These are phyloP conservation scores for Curvularia hawaiiensis DNA, from an alignment of 2,329 filamentous ascomycete species.

Conservation along the genomic window DNA sequence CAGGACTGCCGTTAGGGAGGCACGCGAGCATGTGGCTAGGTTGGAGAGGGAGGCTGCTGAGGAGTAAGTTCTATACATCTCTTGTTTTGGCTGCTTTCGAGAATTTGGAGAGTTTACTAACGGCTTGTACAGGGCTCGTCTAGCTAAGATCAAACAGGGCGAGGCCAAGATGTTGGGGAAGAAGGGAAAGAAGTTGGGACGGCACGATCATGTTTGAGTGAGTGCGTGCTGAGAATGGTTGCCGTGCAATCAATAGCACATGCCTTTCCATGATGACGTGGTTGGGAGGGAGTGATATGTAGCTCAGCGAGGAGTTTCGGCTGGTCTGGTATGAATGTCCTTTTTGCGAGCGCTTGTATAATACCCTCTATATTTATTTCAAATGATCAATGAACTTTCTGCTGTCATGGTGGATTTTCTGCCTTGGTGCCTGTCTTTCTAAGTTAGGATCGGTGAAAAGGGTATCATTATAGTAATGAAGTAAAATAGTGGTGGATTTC, in stretches of 20 bases:
- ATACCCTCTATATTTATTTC: not conserved
- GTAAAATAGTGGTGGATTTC: too few relatives aligned
- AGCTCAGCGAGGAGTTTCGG: not conserved
- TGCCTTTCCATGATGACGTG: not conserved
- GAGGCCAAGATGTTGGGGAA: conserved; percentile 70
- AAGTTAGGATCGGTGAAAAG: too few relatives aligned
- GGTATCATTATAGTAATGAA: too few relatives aligned
- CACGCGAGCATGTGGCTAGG: conserved; percentile 65
- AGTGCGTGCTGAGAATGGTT: not conserved
- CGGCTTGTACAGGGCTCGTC: conserved; percentile 47
- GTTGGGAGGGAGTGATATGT: not conserved
- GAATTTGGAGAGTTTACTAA: conserved; percentile 2
- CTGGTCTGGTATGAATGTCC: not conserved
- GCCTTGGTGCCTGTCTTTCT: not conserved
- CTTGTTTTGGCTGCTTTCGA: not conserved
- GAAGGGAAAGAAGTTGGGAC: conserved; percentile 69
- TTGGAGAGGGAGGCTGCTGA: conserved; percentile 66
- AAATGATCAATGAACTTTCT: not conserved
- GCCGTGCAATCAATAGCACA: not conserved
- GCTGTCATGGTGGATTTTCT: not conserved
- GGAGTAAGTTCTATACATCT: conserved; percentile 26
- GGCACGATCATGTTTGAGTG: conserved; percentile 23
- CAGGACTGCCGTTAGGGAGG: conserved; percentile 63
- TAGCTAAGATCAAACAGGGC: conserved; percentile 70
- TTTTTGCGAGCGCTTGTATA: not conserved